Base-by-base conservation (phyloP, 306 rosid species). In the Ziziphus jujuba region DNA sequence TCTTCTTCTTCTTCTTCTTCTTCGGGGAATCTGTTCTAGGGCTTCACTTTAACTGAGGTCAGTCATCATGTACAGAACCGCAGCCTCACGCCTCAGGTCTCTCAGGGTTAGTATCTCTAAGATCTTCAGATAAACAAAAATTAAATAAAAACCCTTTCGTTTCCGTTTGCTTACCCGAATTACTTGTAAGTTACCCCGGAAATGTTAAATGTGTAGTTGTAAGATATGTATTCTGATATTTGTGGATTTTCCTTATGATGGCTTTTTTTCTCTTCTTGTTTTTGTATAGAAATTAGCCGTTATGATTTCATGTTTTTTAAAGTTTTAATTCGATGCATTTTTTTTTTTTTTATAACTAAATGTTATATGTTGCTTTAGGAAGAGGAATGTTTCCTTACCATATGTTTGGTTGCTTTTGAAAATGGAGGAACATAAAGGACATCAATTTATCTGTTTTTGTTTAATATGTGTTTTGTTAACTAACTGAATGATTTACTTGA, bases 61-160 rank as follows among this genome's bases (percentile, higher is more conserved):
- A 68, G 9, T 58, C 72, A 34, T 53, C 86, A 91, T 91, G 97
- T 82, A 81, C 67, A 82, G 87, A 80, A 75, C 81, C 51, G 84
- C 91, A n/a, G 85, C 90, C 77, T 87, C 86, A 17, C 83, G 93
- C 22, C 78, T 82, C 70, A 45, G 79, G 63, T 74, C 87, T 67
- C 91, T 89, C 80, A 91, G 87, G 97, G 97, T 91, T 75, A 70
- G 72, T 66, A 19, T 24, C 50, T 23, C 58, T 57, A 8, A 8
- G 61, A 22, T 47, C 21, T 34, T 20, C 64, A n/a, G 20, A 49
- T 3, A 5, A n/a, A 7, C 7, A 6, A 21, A 1, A 21, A 11
- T n/a, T 7, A 38, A n/a, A 2, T 15, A 20, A 2, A 36, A 65
- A 43, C 61, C 75, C 64, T 54, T 51, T 61, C 47, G n/a, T 25